Conservation (phyloP, 192 early-diverging fungal genomes). For the Entophlyctis luteolus region DNA sequence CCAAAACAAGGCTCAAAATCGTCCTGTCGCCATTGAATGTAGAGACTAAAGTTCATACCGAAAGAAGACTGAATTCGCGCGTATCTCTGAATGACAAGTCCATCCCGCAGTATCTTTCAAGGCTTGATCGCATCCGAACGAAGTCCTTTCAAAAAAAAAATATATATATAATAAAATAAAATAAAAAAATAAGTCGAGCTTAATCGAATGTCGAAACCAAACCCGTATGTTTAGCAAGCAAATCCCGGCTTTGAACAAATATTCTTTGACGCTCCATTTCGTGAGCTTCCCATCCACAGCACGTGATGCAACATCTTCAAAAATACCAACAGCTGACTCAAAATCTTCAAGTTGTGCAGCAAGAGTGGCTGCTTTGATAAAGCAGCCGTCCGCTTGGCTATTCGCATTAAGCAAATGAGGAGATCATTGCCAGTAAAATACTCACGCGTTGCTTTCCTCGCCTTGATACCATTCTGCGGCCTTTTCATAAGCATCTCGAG, state of each 20-base stretch:
- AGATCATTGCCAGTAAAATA: conserved; percentile 41
- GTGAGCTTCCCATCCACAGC: conserved; percentile 86
- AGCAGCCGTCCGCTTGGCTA: conserved; percentile 76
- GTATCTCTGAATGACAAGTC: conserved; percentile 81
- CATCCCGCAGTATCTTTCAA: conserved; percentile 84
- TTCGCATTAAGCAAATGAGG: neutral
- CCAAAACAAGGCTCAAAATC: neutral
- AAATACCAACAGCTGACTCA: conserved; percentile 82
- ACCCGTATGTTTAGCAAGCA: conserved; percentile 81
- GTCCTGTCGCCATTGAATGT: neutral
- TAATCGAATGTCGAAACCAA: conserved; percentile 12
- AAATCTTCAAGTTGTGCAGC: conserved; percentile 87
- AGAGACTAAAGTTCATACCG: neutral
- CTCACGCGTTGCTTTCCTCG: conserved; percentile 86
- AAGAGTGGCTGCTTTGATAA: conserved; percentile 86
- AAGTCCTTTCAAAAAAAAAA: conserved; percentile 55
- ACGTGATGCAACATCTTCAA: conserved; percentile 80
- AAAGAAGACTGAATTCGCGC: conserved; percentile 74
- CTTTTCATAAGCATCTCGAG: conserved; percentile 81
- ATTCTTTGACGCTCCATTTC: conserved; percentile 94
- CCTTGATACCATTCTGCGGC: conserved; percentile 92
- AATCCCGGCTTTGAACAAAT: conserved; percentile 93
- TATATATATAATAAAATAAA: neutral
- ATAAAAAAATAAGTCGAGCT: neutral
- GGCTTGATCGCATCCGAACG: conserved; percentile 66